Evolutionary conservation across 139 green algal species (phyloP), one percentile per base, ranked within the genome.

Genomic region (Pleodorina starrii): DNA sequence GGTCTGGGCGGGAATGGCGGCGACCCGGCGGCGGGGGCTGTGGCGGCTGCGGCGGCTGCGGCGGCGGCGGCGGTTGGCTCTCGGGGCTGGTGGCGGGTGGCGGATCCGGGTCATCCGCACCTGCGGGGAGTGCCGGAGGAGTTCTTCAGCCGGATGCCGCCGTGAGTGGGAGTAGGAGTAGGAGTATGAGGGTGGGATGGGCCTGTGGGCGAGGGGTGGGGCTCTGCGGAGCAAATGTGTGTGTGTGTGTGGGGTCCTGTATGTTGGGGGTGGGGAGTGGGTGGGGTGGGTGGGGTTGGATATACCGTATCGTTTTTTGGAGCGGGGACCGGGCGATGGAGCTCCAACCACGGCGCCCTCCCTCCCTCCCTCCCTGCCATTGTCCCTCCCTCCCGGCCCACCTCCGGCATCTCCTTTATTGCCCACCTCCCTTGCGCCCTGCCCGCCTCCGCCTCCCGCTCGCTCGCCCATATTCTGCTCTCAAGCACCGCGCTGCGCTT

Each of bases 111-210:
- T 5, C 87, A 91, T 68, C 87, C 87, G 1, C n/a, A 36, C 27
- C 66, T 91, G 36, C 16, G 9, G 0, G 87, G 63, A 0, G 76
- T 91, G 46, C 36, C 36, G 16, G 63, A 40, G 32, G 14, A 10
- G 23, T 90, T 46, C 54, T 82, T 90, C 69, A 5, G 48, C 19
- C 9, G 73, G 29, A 12, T 42, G 36, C 77, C 87, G 25, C 48
- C 36, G 84, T 89, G 84, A 89, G 84, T 82, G 35, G 1, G n/a
- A 66, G 54, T 25, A n/a, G n/a, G n/a, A n/a, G n/a, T n/a, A n/a
- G n/a, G n/a, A n/a, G n/a, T n/a, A n/a, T n/a, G n/a, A n/a, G n/a
- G n/a, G n/a, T n/a, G n/a, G n/a, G n/a, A n/a, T n/a, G n/a, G n/a
- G n/a, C n/a, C n/a, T n/a, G n/a, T n/a, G n/a, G n/a, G n/a, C n/a